Evolutionary conservation across 2,329 filamentous ascomycete species (phyloP), one percentile per base, ranked within the genome.

Genomic region (Fusarium papillatum): DNA sequence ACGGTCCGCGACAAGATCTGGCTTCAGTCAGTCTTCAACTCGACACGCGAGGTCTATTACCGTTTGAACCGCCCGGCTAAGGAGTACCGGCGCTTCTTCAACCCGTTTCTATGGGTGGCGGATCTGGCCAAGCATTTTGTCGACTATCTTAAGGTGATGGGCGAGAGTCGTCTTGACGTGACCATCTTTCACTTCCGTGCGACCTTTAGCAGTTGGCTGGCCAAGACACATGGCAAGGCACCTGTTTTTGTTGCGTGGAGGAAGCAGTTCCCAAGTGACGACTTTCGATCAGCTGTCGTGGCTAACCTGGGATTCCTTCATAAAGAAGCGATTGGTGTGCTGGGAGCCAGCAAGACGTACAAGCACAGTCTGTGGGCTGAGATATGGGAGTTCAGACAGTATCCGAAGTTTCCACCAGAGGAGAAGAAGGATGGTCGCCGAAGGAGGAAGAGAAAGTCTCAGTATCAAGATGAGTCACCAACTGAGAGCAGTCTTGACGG

Each of bases 101-200:
- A 83, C 0, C 87, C 90, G 0, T 96, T 95, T 72, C 70, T 92
- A 0, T 97, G 94, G 94, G 82, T 96, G 1, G 93, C 91, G 0
- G 88, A 93, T 64, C 84, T 97, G 1, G 87, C 90, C 0, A 96
- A 96, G 79, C 91, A 95, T 77, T 88, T 94, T 29, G 87, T 95
- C 2, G 93, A 95, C 72, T 97, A 89, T 75, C 85, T 94, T 60
- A 81, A 83, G 5, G 62, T 80, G 13, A 82, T 85, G 69, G 76
- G 81, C 4, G 75, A 81, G 11, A 72, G 74, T 16, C 61, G 76
- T 0, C 78, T 76, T 0, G 80, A 79, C 2, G 87, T 93, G 2
- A 82, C 83, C 0, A 84, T 95, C 0, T 66, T 84, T 5, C 83
- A 91, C 64, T 96, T 97, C 73, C 84, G 86, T 11, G 68, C 69